A percentile compares a stretch with the other conserved stretches of the same genome.
These are phyloP conservation scores for Tetradesmus lagerheimii DNA, from an alignment of 139 green algal species.

Conservation along the genomic window DNA sequence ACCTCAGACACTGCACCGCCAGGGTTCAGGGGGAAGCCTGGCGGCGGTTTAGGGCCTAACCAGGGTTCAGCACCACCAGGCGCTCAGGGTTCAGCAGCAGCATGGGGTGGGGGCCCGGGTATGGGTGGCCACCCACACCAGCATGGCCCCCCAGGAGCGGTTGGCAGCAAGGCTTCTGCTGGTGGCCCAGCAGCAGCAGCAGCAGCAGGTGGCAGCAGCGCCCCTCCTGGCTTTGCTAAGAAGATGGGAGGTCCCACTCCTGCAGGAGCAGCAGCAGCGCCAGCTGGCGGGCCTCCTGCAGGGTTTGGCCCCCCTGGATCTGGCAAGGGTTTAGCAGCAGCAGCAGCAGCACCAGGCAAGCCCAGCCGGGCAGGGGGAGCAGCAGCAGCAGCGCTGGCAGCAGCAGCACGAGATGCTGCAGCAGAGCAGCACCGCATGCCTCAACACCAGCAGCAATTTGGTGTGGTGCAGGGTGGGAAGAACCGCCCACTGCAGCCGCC, in stretches of 20 bases:
- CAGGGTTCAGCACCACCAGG: neutral
- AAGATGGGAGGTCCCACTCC: neutral
- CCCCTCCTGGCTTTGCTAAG: neutral
- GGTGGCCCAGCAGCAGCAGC: neutral
- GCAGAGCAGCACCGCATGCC: neutral
- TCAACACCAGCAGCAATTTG: conserved; percentile 19
- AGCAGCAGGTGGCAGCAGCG: neutral
- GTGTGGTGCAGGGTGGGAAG: neutral
- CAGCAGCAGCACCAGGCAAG: neutral
- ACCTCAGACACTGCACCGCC: conserved; percentile 2
- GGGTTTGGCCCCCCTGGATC: neutral
- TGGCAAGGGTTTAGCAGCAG: conserved; percentile 2
- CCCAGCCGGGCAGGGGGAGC: neutral
- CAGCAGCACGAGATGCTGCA: neutral
- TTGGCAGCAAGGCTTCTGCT: neutral
- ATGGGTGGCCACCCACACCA: neutral
- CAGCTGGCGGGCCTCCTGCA: neutral
- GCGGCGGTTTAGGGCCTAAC: neutral
- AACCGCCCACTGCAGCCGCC: neutral
- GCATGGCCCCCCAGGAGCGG: neutral
- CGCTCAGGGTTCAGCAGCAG: neutral
- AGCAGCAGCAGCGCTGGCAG: neutral
- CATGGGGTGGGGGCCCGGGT: neutral
- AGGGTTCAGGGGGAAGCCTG: conserved; percentile 32
- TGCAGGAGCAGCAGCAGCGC: neutral